Evolutionary conservation across 768 basidiomycete genomes (phyloP).

Genomic region (Lactifluus volemus): DNA sequence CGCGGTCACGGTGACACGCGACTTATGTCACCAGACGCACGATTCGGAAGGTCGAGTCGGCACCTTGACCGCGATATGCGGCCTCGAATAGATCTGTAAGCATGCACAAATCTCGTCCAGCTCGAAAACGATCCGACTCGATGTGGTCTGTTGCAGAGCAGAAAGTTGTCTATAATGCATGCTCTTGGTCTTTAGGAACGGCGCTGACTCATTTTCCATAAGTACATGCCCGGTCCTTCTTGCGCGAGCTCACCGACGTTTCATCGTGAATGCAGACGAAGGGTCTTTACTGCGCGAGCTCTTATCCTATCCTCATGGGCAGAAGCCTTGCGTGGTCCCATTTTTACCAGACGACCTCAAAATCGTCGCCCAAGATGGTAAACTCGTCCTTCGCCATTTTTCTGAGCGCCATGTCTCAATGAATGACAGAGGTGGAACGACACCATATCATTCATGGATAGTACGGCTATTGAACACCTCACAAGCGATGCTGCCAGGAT

Average conservation of each 20-base stretch:
- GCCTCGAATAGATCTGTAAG: too few relatives aligned
- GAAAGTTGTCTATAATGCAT: too few relatives aligned
- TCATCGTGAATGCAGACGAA: neutral
- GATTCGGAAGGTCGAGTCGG: too few relatives aligned
- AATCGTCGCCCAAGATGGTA: neutral
- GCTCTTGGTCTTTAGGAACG: too few relatives aligned
- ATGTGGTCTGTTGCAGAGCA: too few relatives aligned
- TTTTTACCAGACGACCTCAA: neutral
- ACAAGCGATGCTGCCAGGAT: neutral
- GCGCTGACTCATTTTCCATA: neutral
- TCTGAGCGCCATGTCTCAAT: neutral
- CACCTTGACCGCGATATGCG: too few relatives aligned
- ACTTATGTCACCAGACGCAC: too few relatives aligned
- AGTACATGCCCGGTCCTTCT: neutral
- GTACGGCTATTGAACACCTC: constrained; percentile 2
- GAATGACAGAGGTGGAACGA: neutral
- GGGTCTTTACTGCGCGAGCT: neutral
- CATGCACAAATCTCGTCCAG: too few relatives aligned
- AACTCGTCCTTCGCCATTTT: neutral
- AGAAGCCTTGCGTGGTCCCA: neutral
- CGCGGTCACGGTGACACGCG: too few relatives aligned
- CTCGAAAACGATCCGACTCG: too few relatives aligned
- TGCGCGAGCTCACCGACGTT: constrained; percentile 4
- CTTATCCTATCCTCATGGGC: neutral
- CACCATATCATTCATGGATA: neutral